Conservation (phyloP, 176 grass and related monocot genomes). For the Oryza glumipatula region DNA sequence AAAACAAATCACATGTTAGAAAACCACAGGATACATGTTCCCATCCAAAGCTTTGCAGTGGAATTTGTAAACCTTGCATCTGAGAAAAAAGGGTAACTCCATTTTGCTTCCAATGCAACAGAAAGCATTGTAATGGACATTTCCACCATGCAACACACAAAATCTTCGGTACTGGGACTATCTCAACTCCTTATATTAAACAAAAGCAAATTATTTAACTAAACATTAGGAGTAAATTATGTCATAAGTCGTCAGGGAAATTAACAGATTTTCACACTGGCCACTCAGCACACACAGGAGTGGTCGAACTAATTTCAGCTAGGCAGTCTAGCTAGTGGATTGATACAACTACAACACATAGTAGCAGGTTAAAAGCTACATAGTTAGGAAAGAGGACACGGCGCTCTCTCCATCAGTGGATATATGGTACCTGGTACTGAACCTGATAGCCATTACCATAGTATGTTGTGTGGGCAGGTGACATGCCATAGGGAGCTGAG, state of each 20-base stretch:
- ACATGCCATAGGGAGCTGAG: conserved; percentile 53
- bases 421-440: conserved; percentile 76
- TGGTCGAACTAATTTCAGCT: conserved; percentile 51
- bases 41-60: too few species aligned
- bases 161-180: neutral
- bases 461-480: conserved; percentile 62
- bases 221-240: conserved; percentile 46
- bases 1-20: neutral
- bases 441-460: conserved; percentile 81
- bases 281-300: conserved; percentile 37
- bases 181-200: neutral
- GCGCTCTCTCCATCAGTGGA: conserved; percentile 66
- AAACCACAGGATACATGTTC: neutral
- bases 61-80: neutral
- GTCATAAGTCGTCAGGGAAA: conserved; percentile 38
- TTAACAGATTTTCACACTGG: conserved; percentile 41
- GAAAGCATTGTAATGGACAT: neutral
- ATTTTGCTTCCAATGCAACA: neutral
- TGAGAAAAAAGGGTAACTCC: neutral
- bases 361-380: conserved; percentile 46
- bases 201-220: conserved; percentile 39
- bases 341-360: conserved; percentile 39
- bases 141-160: neutral
- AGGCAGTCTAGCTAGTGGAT: conserved; percentile 41
- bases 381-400: conserved; percentile 51